These are phyloP conservation scores for Rutstroemia sydowiana DNA, from an alignment of 2,329 filamentous ascomycete genomes.

Conservation along the genomic window DNA sequence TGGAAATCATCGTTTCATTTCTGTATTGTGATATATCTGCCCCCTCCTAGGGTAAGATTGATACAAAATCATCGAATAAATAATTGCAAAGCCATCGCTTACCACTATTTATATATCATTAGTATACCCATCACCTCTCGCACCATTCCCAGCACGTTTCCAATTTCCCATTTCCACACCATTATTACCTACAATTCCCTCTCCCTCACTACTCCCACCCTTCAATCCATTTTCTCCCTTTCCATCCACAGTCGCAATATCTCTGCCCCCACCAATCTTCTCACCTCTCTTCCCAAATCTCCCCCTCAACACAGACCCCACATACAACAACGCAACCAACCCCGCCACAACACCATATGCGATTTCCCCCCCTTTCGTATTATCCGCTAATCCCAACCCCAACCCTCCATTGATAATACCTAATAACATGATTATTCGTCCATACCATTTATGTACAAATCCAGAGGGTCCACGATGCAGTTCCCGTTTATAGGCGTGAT, in stretches of 20 bases:
- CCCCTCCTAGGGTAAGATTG: no score
- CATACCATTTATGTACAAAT: conserved; percentile 55
- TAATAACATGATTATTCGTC: conserved; percentile 48
- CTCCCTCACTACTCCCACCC: neutral
- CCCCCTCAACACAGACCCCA: neutral
- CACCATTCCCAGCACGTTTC: neutral
- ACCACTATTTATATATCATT: neutral
- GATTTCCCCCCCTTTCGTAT: conserved; percentile 37
- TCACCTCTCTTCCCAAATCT: neutral
- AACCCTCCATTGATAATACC: conserved; percentile 58
- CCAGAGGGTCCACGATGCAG: conserved; percentile 43
- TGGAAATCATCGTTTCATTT: no score
- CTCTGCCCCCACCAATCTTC: neutral
- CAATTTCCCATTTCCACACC: neutral
- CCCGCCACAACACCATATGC: conserved; percentile 50
- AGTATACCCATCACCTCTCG: neutral
- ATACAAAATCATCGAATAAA: no score
- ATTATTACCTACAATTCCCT: neutral
- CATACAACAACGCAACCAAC: conserved; percentile 41
- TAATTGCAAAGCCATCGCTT: no score
- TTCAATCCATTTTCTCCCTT: no score
- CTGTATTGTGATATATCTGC: no score
- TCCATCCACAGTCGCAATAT: neutral
- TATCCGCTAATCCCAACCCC: conserved; percentile 44
- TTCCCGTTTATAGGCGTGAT: conserved; percentile 43